A percentile compares a stretch with the other conserved stretches of the same genome.
Conservation (phyloP, 495 filamentous ascomycete genomes). For the Penicillium pulvis region DNA sequence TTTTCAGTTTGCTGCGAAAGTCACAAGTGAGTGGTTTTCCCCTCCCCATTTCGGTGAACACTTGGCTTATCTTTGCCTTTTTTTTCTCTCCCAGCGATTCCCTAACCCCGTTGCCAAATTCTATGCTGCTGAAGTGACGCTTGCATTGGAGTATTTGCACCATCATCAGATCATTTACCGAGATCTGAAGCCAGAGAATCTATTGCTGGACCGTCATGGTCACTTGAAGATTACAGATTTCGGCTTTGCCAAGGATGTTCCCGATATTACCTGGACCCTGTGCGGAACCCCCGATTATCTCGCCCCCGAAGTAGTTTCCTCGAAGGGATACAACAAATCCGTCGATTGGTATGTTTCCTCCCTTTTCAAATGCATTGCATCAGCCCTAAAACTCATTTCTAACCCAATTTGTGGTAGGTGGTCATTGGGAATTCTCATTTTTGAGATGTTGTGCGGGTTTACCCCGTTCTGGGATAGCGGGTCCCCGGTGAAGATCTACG, state of each 20-base stretch:
- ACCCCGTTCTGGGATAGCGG: slow-evolving; percentile 98
- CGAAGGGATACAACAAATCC: slow-evolving; percentile 98
- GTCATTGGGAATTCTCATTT: slow-evolving; percentile 97
- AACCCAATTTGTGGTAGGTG: slow-evolving; percentile 61
- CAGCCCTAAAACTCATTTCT: neutral
- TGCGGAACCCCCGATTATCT: slow-evolving; percentile 99
- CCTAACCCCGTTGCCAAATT: slow-evolving; percentile 99
- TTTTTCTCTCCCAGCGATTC: slow-evolving; percentile 67
- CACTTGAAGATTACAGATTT: slow-evolving; percentile 99
- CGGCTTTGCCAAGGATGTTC: slow-evolving; percentile 96
- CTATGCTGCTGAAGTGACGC: slow-evolving; percentile 95
- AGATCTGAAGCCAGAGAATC: slow-evolving; percentile 94
- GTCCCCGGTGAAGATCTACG: slow-evolving; percentile 97
- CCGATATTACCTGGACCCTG: slow-evolving; percentile 98
- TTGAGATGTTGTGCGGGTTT: slow-evolving; percentile 99
- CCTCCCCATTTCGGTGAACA: neutral
- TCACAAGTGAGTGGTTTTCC: slow-evolving; percentile 73
- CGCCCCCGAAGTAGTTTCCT: slow-evolving; percentile 93
- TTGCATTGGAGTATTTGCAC: slow-evolving; percentile 96
- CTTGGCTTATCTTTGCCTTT: neutral
- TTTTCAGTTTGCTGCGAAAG: slow-evolving; percentile 93
- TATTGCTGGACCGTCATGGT: slow-evolving; percentile 92
- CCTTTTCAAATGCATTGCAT: neutral
- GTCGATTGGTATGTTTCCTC: slow-evolving; percentile 81
- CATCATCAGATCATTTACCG: slow-evolving; percentile 94